Base-by-base conservation (phyloP, 2,329 filamentous ascomycete genomes). In the Aspergillus jensenii region DNA sequence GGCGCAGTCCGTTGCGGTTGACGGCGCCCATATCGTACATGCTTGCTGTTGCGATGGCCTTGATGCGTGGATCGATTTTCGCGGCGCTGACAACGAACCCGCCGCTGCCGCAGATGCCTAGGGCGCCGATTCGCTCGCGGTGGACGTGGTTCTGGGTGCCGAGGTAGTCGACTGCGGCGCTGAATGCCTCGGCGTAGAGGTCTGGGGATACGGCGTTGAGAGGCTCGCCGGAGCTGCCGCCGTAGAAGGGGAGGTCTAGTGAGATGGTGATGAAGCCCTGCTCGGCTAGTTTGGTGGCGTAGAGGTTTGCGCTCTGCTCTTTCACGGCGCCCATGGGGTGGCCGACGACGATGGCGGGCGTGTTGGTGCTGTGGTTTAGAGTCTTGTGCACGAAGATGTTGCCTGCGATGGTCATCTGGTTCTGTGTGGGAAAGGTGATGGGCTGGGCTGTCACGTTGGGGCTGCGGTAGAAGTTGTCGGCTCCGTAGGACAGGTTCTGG, bases 11-110 rank as follows among this genome's bases (percentile, higher is more conserved):
- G 37, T 62, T 49, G 2, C 60, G 60, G 55, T 17, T 55, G 19
- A 43, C 50, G 9, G 41, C 48, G n/a, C 56, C 62, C 59, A 61
- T 61, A 50, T 61, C 50, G 50, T 58, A 59, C 56, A 60, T 60
- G 60, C 56, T 61, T 2, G 46, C 40, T 3, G 64, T 64, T 2
- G 62, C 63, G 19, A 65, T 59, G 40, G 63, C 64, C 44, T 54
- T 60, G 3, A 66, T 48, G 25, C 64, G 64, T 2, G 58, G 55
- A 41, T 66, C 64, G 15, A 74, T 68, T 57, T 75, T 74, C 3
- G 74, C 73, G 0, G 74, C 74, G 55, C 70, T 71, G 59, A 76
- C 68, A 8, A 65, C 33, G 33, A 65, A 69, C 3, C 55, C 35
- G 11, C 67, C 69, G 31, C 65, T 66, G 47, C 58, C 69, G 56